Percentiles rank a stretch among this genome's conserved stretches.
Evolutionary conservation across 169 alveolate species (phyloP).

Genomic region (Cystoisospora suis): DNA sequence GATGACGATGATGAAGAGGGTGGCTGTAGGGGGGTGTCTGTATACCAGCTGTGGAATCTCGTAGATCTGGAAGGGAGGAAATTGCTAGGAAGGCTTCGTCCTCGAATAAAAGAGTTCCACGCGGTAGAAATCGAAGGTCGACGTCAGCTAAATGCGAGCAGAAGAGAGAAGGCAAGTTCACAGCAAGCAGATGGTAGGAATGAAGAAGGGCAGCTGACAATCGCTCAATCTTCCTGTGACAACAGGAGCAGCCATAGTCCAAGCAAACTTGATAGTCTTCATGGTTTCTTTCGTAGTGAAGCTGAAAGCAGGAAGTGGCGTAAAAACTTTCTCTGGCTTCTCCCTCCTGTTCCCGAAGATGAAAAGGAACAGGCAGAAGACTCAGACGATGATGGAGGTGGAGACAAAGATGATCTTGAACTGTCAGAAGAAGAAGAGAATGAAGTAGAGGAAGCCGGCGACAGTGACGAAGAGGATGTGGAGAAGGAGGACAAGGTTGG

Average conservation of each 20-base stretch:
- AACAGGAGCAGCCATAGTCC: not conserved
- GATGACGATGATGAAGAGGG: not conserved
- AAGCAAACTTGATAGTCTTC: not conserved
- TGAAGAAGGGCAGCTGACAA: not conserved
- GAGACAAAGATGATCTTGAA: not conserved
- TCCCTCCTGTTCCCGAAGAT: not conserved
- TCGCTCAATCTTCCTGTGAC: not conserved
- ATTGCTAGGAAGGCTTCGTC: not conserved
- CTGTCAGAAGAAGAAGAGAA: not conserved
- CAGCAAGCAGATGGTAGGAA: not conserved
- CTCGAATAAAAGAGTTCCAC: not conserved
- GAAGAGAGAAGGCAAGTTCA: not conserved
- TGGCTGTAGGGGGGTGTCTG: not conserved
- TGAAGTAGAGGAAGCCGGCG: not conserved
- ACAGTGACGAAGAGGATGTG: not conserved
- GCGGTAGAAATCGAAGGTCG: constrained; percentile 7
- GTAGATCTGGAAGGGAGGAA: not conserved
- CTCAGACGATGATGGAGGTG: not conserved
- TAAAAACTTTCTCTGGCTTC: not conserved
- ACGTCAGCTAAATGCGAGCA: not conserved
- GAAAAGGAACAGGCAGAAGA: not conserved
- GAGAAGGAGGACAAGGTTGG: not conserved
- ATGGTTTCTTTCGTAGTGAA: not conserved
- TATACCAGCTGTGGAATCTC: constrained; percentile 17
- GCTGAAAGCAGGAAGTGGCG: not conserved